Evolutionary conservation across 345 rosid species (phyloP), one percentile per base, ranked within the genome.

Genomic region (Combretum micranthum): DNA sequence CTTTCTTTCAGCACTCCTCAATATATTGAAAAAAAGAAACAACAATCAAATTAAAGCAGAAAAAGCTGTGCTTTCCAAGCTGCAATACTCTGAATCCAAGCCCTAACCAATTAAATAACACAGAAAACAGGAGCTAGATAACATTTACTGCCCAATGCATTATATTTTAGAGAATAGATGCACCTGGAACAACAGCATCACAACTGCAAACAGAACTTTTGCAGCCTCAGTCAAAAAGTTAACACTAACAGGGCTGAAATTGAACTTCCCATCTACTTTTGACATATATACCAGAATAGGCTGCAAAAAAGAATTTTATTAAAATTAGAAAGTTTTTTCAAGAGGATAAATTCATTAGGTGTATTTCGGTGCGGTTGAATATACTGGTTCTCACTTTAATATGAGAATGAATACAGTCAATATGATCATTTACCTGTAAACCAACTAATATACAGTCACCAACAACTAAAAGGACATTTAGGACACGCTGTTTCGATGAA

Each of bases 261-360:
- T 75, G 82, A 93, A 93, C 64, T 64, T 71, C 47, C 97, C 96
- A 79, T 89, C 95, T 42, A 89, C 93, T 70, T 93, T 93, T 62
- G 85, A 93, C 91, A 85, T 93, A 61, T 85, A 93, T 56, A 93
- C 99, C 81, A 93, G 76, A 55, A 93, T 83, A 18, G 99, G 97
- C 97, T 93, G 84, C 45, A 63, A 76, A 46, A 55, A 52, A 52
- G 37, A 64, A 42, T 15, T 19, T 4, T n/a, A n/a, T 32, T 4
- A 32, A 5, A 5, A 7, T 4, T 5, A 32, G 6, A 32, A 32
- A 0, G 9, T 7, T 32, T 32, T 4, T 32, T 32, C 39, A 32
- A 32, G 39, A 32, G 39, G 39, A 32, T 32, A 7, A 32, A 7
- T 32, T 4, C 39, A 32, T 32, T 7, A 32, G 5, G 9, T 32